These are phyloP conservation scores for Apostasia ramifera DNA, from an alignment of 106 monocot genomes.

Conservation along the genomic window DNA sequence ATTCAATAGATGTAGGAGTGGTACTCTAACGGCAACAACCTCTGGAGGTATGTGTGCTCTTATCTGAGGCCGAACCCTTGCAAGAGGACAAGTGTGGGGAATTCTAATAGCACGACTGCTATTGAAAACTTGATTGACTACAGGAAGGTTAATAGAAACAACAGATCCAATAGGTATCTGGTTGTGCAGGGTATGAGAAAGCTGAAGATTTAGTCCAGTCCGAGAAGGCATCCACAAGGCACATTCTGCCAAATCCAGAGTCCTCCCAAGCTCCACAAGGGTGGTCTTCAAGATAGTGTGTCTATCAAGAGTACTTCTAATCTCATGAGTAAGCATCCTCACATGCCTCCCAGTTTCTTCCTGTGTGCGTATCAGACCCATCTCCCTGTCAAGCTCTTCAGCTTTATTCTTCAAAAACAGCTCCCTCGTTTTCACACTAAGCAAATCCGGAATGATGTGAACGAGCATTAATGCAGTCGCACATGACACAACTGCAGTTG, in stretches of 20 bases:
- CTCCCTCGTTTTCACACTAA: slow-evolving; percentile 83
- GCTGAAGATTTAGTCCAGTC: slow-evolving; percentile 54
- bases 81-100: slow-evolving; percentile 52
- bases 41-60: no score
- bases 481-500: slow-evolving; percentile 78
- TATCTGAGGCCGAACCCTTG: slow-evolving; percentile 22
- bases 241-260: slow-evolving; percentile 61
- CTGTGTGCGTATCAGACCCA: slow-evolving; percentile 79
- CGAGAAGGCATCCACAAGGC: slow-evolving; percentile 84
- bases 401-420: slow-evolving; percentile 79
- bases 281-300: slow-evolving; percentile 81
- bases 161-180: no score
- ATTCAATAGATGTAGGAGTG: slow-evolving; percentile 63
- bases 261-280: slow-evolving; percentile 65
- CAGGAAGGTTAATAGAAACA: slow-evolving; percentile 48
- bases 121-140: slow-evolving; percentile 62
- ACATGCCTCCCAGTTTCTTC: slow-evolving; percentile 85
- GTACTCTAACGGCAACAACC: no score
- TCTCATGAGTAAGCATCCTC: slow-evolving; percentile 88
- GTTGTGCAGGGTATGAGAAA: slow-evolving; percentile 70
- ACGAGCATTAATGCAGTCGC: slow-evolving; percentile 87
- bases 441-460: slow-evolving; percentile 84
- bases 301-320: slow-evolving; percentile 79
- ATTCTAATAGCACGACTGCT: slow-evolving; percentile 63
- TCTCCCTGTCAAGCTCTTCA: slow-evolving; percentile 70